A percentile compares a stretch with the other conserved stretches of the same genome.
Conservation (phyloP, 495 filamentous ascomycete species). For the Talaromyces borbonicus region DNA sequence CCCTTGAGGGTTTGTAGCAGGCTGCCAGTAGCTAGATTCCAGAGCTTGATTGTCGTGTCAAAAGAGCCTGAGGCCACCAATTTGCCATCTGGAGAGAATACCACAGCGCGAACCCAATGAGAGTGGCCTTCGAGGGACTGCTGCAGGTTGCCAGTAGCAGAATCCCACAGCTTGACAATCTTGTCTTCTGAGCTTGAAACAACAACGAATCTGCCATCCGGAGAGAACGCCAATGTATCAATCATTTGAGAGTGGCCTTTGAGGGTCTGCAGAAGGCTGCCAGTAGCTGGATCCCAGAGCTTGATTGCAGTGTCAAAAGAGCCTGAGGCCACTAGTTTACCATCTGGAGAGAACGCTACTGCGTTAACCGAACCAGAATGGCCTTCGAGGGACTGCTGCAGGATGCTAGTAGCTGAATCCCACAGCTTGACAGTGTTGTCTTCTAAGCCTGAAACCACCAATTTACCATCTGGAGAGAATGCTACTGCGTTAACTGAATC, state of each 20-base stretch:
- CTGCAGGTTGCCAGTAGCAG: constrained; percentile 12
- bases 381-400: constrained; percentile 9
- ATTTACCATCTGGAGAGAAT: constrained; percentile 8
- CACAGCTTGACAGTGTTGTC: constrained; percentile 25
- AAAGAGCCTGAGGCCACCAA: constrained; percentile 17
- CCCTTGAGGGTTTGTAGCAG: constrained; percentile 9
- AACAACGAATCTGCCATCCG: constrained; percentile 12
- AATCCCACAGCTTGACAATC: constrained; percentile 17
- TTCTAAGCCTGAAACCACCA: constrained; percentile 19
- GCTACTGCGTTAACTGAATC: background rate
- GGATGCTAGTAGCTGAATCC: constrained; percentile 15
- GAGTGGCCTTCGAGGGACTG: constrained; percentile 13
- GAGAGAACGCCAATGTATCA: constrained; percentile 12
- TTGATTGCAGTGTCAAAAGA: constrained; percentile 18
- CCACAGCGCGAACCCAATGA: constrained; percentile 9
- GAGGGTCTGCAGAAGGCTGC: constrained; percentile 13
- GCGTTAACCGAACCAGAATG: constrained; percentile 8
- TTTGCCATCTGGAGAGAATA: constrained; percentile 18
- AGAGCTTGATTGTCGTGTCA: constrained; percentile 25
- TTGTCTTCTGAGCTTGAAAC: constrained; percentile 12
- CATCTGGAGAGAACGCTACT: constrained; percentile 21
- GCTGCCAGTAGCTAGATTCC: constrained; percentile 17
- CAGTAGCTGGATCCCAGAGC: constrained; percentile 22
- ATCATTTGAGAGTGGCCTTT: constrained; percentile 12
- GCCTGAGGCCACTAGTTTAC: constrained; percentile 19